Percentiles rank a stretch among this genome's conserved stretches.
Evolutionary conservation across 345 rosid genomes (phyloP).

Genomic region (Psidium friedrichsthalianum): DNA sequence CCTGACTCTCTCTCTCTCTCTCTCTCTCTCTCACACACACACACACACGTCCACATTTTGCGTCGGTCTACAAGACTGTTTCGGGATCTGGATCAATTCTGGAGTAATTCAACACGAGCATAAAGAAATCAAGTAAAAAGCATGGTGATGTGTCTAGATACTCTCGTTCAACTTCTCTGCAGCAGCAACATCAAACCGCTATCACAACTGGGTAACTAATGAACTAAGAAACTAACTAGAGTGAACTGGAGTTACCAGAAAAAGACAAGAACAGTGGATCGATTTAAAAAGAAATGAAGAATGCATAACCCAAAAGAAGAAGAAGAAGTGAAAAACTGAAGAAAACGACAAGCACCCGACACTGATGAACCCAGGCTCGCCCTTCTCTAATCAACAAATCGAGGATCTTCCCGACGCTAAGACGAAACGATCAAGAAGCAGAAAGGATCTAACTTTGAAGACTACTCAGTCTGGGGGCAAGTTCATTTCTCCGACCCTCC

Average conservation of each 20-base stretch:
- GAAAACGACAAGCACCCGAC: background rate
- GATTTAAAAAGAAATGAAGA: background rate
- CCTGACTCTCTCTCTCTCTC: background rate
- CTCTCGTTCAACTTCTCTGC: background rate
- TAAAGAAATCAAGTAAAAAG: background rate
- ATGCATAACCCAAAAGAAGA: accelerated
- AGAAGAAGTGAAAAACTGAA: background rate
- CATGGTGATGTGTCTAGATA: background rate
- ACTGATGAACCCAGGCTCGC: background rate
- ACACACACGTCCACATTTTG: background rate
- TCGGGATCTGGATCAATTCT: background rate
- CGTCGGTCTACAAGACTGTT: background rate
- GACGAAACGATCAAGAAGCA: background rate
- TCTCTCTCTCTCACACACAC: background rate
- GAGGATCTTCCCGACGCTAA: background rate
- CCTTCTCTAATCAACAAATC: background rate
- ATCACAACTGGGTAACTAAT: background rate
- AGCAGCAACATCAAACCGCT: background rate
- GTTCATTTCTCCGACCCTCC: background rate
- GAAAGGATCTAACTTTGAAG: background rate
- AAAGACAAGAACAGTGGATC: background rate
- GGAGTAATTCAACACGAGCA: background rate
- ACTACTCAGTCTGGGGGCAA: background rate
- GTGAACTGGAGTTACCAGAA: background rate
- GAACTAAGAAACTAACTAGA: background rate